Percentiles rank a stretch among this genome's conserved stretches.
phyloP scores from a whole-genome alignment of 2,329 filamentous ascomycete species.

The Cadophora sp. region DNA sequence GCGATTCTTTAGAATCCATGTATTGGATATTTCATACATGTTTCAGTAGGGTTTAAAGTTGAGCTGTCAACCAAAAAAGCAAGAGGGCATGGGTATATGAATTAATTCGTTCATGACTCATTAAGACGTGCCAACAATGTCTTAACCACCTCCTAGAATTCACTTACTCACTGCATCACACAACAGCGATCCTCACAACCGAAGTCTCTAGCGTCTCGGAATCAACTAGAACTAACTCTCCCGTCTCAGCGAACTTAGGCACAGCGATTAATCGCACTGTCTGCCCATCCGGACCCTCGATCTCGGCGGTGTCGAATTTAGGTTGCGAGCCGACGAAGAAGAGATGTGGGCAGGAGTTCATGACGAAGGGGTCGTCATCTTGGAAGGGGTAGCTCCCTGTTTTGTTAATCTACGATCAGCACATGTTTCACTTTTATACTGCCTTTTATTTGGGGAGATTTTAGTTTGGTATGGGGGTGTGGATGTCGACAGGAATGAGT shows the following conservation, averaged over 20 bases:
- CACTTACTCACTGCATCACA: background rate
- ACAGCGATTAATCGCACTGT: slow-evolving; percentile 80
- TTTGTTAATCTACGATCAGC: slow-evolving; percentile 21
- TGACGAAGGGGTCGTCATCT: slow-evolving; percentile 88
- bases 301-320: slow-evolving; percentile 73
- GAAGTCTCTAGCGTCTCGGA: slow-evolving; percentile 75
- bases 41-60: too few species aligned
- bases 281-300: slow-evolving; percentile 72
- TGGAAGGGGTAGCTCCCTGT: slow-evolving; percentile 96
- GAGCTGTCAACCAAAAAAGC: too few species aligned
- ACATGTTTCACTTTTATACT: too few species aligned
- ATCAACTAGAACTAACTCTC: slow-evolving; percentile 84
- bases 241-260: slow-evolving; percentile 80
- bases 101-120: background rate
- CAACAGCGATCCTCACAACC: slow-evolving; percentile 40
- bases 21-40: too few species aligned
- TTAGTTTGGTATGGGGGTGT: too few species aligned
- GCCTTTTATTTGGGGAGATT: too few species aligned
- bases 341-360: slow-evolving; percentile 85
- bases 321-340: slow-evolving; percentile 91
- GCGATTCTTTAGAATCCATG: too few species aligned
- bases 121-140: background rate
- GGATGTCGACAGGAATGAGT: background rate
- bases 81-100: background rate
- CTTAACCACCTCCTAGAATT: background rate